Evolutionary conservation across 2,329 filamentous ascomycete genomes (phyloP).

Genomic region (Fusarium guadeloupense): DNA sequence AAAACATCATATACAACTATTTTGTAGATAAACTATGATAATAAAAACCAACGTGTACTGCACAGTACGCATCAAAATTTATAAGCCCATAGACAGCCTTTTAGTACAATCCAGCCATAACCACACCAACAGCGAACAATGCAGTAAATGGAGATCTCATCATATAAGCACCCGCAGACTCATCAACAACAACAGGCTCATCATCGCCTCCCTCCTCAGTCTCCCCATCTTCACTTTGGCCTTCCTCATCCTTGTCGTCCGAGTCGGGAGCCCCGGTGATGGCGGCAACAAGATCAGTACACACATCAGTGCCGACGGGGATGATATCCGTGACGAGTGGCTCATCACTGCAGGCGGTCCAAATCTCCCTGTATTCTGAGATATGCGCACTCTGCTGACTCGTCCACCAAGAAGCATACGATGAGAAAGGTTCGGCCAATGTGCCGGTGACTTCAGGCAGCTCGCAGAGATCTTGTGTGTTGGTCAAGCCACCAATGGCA

Average conservation of each 20-base stretch:
- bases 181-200: not conserved
- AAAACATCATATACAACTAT: too few species aligned
- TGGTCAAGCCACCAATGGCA: not conserved
- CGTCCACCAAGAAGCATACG: not conserved
- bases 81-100: not conserved
- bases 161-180: not conserved
- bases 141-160: not conserved
- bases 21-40: too few species aligned
- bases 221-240: not conserved
- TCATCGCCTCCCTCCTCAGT: too few species aligned
- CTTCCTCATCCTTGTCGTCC: too few species aligned
- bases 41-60: too few species aligned
- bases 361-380: not conserved
- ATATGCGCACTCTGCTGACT: not conserved
- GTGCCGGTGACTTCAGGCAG: not conserved
- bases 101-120: not conserved
- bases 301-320: not conserved
- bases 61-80: too few species aligned
- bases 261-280: constrained; percentile 2
- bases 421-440: not conserved
- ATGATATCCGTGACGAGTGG: not conserved
- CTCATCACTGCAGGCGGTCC: constrained; percentile 4
- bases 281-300: constrained; percentile 5
- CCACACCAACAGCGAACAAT: not conserved
- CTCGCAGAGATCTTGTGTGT: not conserved